Evolutionary conservation across 108 stramenopile species (phyloP), one percentile per base, ranked within the genome.

Genomic region (Fragilaria crotonensis): DNA sequence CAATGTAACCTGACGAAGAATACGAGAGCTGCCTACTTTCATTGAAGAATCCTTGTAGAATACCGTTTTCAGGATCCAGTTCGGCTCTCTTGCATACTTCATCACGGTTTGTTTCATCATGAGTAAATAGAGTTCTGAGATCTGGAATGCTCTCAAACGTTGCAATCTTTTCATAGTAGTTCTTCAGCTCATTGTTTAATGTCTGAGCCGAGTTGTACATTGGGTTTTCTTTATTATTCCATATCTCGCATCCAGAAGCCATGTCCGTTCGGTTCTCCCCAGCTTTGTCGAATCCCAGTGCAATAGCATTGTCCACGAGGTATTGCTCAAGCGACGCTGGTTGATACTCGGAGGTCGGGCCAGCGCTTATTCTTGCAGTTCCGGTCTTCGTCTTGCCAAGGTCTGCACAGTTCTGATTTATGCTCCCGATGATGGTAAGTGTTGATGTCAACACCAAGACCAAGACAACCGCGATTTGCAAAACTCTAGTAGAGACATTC

Each of bases 1-100:
- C 77, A 18, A 74, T 58, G 25, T 48, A 68, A 22, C 73, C 73
- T 36, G 62, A 59, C 9, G 27, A 54, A 21, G 69, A 48, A 9
- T 33, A 23, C 19, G 74, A 75, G 2, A 67, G 60, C 46, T 66
- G 65, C 3, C 25, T 5, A 47, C 48, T 62, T 3, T 29, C 27
- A 22, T 50, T 50, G 46, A 76, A 71, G 0, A 68, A 27, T 20
- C 45, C 70, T 41, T 41, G 11, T 14, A 41, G 36, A 25, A 30
- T 2, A 36, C 62, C n/a, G 4, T 66, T 64, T 9, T 55, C 46
- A 2, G 29, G 54, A 23, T 64, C 33, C 0, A 63, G 62, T 28
- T 64, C 44, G 29, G 59, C 33, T 9, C 14, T 25, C n/a, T 59
- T 41, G 23, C 64, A 65, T 2, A 65, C 41, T 41, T 41, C 14